Evolutionary conservation across 768 basidiomycete genomes (phyloP).

Genomic region (Dacryopinax spathularia): DNA sequence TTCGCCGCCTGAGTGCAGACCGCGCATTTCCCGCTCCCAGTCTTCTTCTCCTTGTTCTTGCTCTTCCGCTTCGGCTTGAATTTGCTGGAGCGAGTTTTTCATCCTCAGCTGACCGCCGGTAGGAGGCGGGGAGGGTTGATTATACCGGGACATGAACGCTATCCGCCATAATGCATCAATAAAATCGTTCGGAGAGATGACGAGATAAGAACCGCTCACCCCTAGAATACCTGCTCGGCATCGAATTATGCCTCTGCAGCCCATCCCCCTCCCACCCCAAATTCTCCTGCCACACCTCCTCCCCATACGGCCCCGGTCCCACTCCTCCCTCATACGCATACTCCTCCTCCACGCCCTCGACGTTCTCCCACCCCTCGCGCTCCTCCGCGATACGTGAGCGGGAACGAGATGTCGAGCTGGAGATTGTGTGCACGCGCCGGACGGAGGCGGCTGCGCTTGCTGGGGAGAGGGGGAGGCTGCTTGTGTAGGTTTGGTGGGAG

Average conservation of each 20-base stretch:
- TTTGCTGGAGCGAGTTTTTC: not conserved
- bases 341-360: not conserved
- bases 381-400: not conserved
- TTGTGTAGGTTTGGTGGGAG: too few relatives aligned
- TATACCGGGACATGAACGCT: not conserved
- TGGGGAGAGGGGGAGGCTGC: not conserved
- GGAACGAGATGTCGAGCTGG: not conserved
- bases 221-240: not conserved
- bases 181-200: not conserved
- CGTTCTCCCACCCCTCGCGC: not conserved
- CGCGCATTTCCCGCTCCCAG: constrained; percentile 2
- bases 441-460: not conserved
- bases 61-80: constrained; percentile 1
- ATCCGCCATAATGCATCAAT: too few relatives aligned
- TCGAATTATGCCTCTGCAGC: not conserved
- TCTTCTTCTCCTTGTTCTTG: not conserved
- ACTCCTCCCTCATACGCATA: not conserved
- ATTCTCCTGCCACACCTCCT: constrained; percentile 1
- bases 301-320: not conserved
- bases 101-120: not conserved
- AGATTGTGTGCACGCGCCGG: constrained; percentile 2
- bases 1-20: not conserved
- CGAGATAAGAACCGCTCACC: not conserved
- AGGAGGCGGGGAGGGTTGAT: not conserved
- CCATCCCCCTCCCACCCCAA: constrained; percentile 1